Evolutionary conservation across 2,329 filamentous ascomycete species (phyloP), one percentile per base, ranked within the genome.

Genomic region (Fragosphaeria purpurea): DNA sequence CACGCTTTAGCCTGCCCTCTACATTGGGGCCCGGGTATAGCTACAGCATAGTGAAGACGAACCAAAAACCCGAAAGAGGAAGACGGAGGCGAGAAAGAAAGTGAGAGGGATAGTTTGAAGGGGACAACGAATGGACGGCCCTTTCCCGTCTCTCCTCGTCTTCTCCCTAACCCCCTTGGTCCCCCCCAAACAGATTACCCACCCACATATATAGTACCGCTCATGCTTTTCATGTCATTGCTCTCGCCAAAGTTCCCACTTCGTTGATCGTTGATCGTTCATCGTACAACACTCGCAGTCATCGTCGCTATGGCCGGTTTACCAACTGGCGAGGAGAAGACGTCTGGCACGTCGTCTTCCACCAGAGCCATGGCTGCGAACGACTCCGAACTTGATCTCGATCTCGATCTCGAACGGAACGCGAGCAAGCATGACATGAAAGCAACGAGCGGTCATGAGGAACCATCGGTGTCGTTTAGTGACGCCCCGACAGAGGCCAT

Each of bases 301-400:
- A 22, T 22, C 22, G 22, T 39, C 45, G 59, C 40, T 46, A 70
- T 69, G 67, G 58, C 60, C 52, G 55, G 57, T 39, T 41, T 32
- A 46, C 57, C 57, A 51, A 60, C 35, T 48, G 53, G 31, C 44
- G 32, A 41, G 30, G 42, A 61, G 51, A 60, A 57, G 58, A 55
- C 64, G 62, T 66, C 66, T 54, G 61, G 63, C 46, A 65, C 63
- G 62, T 54, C 56, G 49, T 55, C 51, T 43, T 44, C 47, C 56
- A 46, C 55, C 33, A 46, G 50, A 35, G 53, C 57, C 38, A 53
- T 58, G 50, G 58, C 55, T 42, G 61, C 62, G 38, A 52, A 60
- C 55, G 59, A 22, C 22, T 22, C 22, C 22, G 22, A 22, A 2
- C 22, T 22, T 22, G 22, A 22, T 22, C 22, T 22, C 22, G 22